Conservation (phyloP, 2,329 filamentous ascomycete species). For the Whalleya microplaca region DNA sequence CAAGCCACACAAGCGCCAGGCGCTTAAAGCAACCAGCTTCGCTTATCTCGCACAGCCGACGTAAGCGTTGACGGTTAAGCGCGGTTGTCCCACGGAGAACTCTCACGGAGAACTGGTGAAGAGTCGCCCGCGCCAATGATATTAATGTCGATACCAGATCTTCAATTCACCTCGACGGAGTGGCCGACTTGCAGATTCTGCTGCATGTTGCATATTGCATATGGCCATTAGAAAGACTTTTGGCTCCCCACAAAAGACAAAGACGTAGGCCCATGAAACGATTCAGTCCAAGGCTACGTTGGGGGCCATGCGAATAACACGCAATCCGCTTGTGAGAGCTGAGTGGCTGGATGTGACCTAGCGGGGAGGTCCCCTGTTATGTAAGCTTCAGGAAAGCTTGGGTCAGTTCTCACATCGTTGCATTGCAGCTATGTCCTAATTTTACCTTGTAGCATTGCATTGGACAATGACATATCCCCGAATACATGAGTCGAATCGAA, state of each 20-base stretch:
- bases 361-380: too few species aligned
- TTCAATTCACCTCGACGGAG: not conserved
- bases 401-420: too few species aligned
- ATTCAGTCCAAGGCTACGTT: not conserved
- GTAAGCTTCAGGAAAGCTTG: too few species aligned
- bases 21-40: not conserved
- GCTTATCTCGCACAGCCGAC: not conserved
- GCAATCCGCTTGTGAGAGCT: too few species aligned
- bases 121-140: too few species aligned
- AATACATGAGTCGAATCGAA: too few species aligned
- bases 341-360: too few species aligned
- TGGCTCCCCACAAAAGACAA: not conserved
- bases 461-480: too few species aligned
- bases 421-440: too few species aligned
- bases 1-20: not conserved
- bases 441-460: too few species aligned
- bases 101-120: too few species aligned
- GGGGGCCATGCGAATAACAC: not conserved
- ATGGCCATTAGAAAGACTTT: not conserved
- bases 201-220: not conserved
- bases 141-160: not conserved
- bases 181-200: not conserved
- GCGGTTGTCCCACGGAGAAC: not conserved
- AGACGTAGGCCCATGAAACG: not conserved
- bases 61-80: not conserved